Percentiles rank a stretch among this genome's conserved stretches.
Evolutionary conservation across 2,329 filamentous ascomycete genomes (phyloP).

Genomic region (Metarhizium guizhouense): DNA sequence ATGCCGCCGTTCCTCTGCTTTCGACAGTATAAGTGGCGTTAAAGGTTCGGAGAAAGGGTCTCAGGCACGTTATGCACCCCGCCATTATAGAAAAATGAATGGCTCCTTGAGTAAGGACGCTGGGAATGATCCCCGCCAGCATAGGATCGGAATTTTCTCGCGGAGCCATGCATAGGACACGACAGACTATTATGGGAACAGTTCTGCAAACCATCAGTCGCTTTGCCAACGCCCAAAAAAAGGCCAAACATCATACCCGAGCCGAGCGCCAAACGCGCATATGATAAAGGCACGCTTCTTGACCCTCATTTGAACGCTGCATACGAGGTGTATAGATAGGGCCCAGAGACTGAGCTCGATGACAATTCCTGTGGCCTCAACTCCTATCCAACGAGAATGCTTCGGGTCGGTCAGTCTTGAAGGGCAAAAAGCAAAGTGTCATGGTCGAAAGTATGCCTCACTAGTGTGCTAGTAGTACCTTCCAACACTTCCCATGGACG

Average conservation of each 20-base stretch:
- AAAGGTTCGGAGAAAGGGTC: constrained; percentile 7
- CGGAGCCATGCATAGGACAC: constrained; percentile 3
- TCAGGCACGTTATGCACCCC: constrained; percentile 5
- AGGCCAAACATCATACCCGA: background rate
- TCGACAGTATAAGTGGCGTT: background rate
- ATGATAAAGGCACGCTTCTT: constrained; percentile 4
- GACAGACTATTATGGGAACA: constrained; percentile 2
- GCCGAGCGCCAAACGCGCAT: constrained; percentile 6
- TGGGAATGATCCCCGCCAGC: constrained; percentile 2
- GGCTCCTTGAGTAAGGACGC: constrained; percentile 4
- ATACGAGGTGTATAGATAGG: constrained; percentile 5
- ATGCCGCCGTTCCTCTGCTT: background rate
- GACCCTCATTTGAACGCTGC: constrained; percentile 4
- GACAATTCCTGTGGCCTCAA: constrained; percentile 4
- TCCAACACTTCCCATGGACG: constrained; percentile 3
- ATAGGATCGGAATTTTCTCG: background rate
- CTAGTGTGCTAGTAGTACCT: background rate
- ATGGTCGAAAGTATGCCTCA: background rate
- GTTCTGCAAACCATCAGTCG: background rate
- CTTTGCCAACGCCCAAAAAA: background rate
- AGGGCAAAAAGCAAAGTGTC: background rate
- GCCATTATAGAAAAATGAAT: constrained; percentile 7
- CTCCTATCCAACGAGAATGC: constrained; percentile 3
- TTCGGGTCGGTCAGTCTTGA: background rate
- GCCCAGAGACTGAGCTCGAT: constrained; percentile 6